Evolutionary conservation across 2,329 filamentous ascomycete genomes (phyloP).

Genomic region (Colletotrichum graminicola): DNA sequence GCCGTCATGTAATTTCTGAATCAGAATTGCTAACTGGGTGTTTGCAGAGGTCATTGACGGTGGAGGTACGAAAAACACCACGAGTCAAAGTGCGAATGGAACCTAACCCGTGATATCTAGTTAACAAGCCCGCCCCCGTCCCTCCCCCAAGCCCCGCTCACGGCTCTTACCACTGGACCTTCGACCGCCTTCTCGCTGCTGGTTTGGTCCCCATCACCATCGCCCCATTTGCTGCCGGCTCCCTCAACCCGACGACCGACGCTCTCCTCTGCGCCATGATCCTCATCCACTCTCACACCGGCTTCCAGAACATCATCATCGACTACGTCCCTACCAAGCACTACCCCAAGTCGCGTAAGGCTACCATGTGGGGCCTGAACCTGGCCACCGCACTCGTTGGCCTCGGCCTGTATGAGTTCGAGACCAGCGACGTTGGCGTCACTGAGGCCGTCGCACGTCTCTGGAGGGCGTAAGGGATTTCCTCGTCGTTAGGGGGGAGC

Average conservation of each 20-base stretch:
- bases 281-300: conserved; percentile 94
- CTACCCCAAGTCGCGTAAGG: conserved; percentile 74
- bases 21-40: conserved; percentile 56
- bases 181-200: conserved; percentile 86
- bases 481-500: not conserved
- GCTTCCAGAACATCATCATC: conserved; percentile 89
- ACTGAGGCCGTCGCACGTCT: conserved; percentile 90
- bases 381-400: conserved; percentile 83
- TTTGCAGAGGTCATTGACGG: conserved; percentile 78
- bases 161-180: conserved; percentile 98
- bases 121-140: conserved; percentile 87
- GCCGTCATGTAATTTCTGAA: conserved; percentile 5
- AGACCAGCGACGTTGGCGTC: conserved; percentile 97
- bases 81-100: conserved; percentile 17
- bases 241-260: conserved; percentile 89
- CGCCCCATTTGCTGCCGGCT: conserved; percentile 91
- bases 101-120: conserved; percentile 56
- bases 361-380: conserved; percentile 84
- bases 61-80: conserved; percentile 67
- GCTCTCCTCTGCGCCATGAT: conserved; percentile 85
- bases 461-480: conserved; percentile 78
- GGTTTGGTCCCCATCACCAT: conserved; percentile 88
- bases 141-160: conserved; percentile 80
- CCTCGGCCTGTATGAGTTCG: conserved; percentile 95
- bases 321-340: conserved; percentile 87